Percentiles rank a stretch among this genome's conserved stretches.
These are phyloP conservation scores for Diaporthe citrichinensis DNA, from an alignment of 2,329 filamentous ascomycete genomes.

Conservation along the genomic window DNA sequence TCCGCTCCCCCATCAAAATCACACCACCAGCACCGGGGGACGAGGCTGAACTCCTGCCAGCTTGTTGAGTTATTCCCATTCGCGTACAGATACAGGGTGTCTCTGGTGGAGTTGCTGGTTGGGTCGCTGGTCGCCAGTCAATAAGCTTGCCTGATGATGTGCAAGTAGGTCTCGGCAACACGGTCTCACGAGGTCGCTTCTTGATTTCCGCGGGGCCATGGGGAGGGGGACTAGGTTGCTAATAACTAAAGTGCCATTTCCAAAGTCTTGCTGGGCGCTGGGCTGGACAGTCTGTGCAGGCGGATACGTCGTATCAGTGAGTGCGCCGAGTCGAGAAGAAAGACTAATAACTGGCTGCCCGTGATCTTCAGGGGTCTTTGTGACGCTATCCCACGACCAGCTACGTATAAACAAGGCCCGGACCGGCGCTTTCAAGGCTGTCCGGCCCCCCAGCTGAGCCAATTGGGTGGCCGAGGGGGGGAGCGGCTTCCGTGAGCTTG, in stretches of 20 bases:
- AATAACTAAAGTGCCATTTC: not conserved
- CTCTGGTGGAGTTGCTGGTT: not conserved
- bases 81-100: not conserved
- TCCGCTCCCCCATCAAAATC: slow-evolving; percentile 25
- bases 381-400: slow-evolving; percentile 30
- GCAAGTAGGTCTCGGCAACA: slow-evolving; percentile 19
- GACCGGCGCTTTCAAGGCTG: slow-evolving; percentile 25
- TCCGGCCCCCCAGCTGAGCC: slow-evolving; percentile 1
- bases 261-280: not conserved
- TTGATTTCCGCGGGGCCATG: not conserved
- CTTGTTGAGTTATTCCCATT: not conserved
- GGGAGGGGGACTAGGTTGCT: not conserved
- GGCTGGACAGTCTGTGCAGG: slow-evolving; percentile 20
- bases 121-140: not conserved
- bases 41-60: slow-evolving; percentile 13
- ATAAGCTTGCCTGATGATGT: not conserved
- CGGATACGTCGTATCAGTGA: not conserved
- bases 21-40: slow-evolving; percentile 1
- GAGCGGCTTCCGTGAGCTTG: slow-evolving; percentile 24
- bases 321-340: not conserved
- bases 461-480: slow-evolving; percentile 7
- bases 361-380: slow-evolving; percentile 34
- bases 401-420: slow-evolving; percentile 24
- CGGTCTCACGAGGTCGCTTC: slow-evolving; percentile 29
- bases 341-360: not conserved